Evolutionary conservation across 306 rosid genomes (phyloP).

Genomic region (Vachellia collinsii): DNA sequence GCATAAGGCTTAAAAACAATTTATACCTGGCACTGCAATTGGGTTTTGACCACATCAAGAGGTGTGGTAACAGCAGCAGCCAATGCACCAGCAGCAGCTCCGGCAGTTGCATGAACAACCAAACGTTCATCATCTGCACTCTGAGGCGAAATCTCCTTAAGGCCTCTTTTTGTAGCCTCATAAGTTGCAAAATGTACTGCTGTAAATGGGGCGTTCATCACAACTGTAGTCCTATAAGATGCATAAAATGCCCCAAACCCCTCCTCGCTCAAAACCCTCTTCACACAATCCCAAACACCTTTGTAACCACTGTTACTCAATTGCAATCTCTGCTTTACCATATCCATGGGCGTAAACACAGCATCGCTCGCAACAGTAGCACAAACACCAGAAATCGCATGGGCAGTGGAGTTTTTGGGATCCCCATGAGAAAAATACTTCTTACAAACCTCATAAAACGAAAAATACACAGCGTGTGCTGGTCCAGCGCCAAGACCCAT

Average conservation of each 20-base stretch:
- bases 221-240: constrained; percentile 70
- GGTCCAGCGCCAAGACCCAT: constrained; percentile 97
- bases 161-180: constrained; percentile 56
- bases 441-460: constrained; percentile 68
- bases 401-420: constrained; percentile 56
- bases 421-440: constrained; percentile 58
- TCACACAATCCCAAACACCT: constrained; percentile 77
- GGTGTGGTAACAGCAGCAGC: constrained; percentile 66
- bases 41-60: constrained; percentile 73
- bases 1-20: neutral
- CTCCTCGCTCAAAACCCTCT: constrained; percentile 72
- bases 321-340: constrained; percentile 94
- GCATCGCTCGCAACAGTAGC: constrained; percentile 83
- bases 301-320: constrained; percentile 66
- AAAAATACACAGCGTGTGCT: constrained; percentile 86
- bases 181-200: constrained; percentile 65
- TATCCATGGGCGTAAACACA: constrained; percentile 87
- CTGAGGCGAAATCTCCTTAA: constrained; percentile 49
- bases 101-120: constrained; percentile 72
- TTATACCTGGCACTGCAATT: constrained; percentile 64
- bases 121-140: constrained; percentile 51
- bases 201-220: constrained; percentile 75
- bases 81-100: constrained; percentile 74
- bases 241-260: constrained; percentile 78
- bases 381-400: constrained; percentile 72